Conservation (phyloP, 148 eudicot genomes). For the Silene conica region DNA sequence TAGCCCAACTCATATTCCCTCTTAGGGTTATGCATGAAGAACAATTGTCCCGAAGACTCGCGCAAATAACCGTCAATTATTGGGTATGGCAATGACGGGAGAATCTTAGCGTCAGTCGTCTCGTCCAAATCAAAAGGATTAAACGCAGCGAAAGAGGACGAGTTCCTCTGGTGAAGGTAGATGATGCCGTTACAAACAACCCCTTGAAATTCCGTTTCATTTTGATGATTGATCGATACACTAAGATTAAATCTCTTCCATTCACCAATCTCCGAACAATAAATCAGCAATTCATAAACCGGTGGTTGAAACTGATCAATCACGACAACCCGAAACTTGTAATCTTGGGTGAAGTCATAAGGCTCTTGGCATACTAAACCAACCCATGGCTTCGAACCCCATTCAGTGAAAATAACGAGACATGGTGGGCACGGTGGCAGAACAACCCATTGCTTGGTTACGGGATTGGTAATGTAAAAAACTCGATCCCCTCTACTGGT, state of each 20-base stretch:
- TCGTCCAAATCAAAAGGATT: background rate
- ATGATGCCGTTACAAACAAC: background rate
- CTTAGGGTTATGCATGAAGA: too few relatives aligned
- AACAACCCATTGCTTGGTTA: constrained; percentile 5
- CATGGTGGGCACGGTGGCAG: background rate
- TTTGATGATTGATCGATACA: background rate
- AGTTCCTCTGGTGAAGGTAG: background rate
- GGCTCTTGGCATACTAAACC: background rate
- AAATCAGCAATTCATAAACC: background rate
- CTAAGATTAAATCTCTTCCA: background rate
- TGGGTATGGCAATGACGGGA: background rate
- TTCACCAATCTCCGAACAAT: background rate
- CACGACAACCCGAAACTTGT: background rate
- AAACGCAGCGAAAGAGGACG: background rate
- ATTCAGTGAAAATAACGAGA: background rate
- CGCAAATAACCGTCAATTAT: too few relatives aligned
- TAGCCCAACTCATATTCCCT: too few relatives aligned
- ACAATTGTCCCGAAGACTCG: too few relatives aligned
- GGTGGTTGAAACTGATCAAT: background rate
- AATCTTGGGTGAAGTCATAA: background rate
- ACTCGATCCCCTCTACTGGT: too few relatives aligned
- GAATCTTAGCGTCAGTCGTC: background rate
- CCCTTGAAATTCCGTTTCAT: too few relatives aligned
- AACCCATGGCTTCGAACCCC: background rate
- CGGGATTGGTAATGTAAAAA: background rate